These are phyloP conservation scores for Tilletia caries DNA, from an alignment of 1,284 basidiomycete genomes.

Conservation along the genomic window DNA sequence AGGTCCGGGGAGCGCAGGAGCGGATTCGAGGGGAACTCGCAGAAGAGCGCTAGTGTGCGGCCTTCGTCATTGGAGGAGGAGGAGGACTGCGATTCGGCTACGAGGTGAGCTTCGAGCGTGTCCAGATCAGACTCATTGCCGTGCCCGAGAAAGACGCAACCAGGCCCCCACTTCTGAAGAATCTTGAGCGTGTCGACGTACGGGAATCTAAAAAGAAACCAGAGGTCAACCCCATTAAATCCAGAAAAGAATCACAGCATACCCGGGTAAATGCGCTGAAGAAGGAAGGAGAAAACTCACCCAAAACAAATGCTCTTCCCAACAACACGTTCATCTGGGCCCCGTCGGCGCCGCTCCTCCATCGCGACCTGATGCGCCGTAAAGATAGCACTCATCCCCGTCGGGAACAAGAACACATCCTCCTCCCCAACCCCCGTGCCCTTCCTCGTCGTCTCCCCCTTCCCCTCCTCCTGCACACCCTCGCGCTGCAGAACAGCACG, in stretches of 20 bases:
- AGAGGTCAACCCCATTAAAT: background rate
- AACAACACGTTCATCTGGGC: conserved; percentile 26
- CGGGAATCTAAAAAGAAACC: conserved; percentile 63
- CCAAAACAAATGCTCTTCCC: conserved; percentile 87
- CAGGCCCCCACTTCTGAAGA: conserved; percentile 93
- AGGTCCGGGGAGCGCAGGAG: conserved; percentile 80
- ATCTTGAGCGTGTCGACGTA: conserved; percentile 98
- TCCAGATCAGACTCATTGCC: conserved; percentile 76
- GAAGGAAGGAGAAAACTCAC: conserved; percentile 14
- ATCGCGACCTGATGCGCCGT: conserved; percentile 68
- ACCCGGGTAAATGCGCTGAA: background rate
- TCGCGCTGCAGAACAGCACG: too few relatives aligned
- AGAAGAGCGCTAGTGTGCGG: conserved; percentile 59
- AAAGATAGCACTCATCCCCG: conserved; percentile 92
- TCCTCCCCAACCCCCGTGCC: conserved; percentile 60
- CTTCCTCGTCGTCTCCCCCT: conserved; percentile 17
- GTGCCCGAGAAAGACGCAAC: conserved; percentile 82
- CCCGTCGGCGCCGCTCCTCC: conserved; percentile 21
- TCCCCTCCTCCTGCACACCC: too few relatives aligned
- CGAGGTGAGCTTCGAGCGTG: conserved; percentile 67
- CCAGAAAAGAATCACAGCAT: background rate
- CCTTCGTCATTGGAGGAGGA: conserved; percentile 23
- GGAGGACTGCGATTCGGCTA: conserved; percentile 18
- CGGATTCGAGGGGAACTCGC: conserved; percentile 92
- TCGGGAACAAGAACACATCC: conserved; percentile 82